Evolutionary conservation across 495 filamentous ascomycete species (phyloP), one percentile per base, ranked within the genome.

Genomic region (Neurospora hispaniola): DNA sequence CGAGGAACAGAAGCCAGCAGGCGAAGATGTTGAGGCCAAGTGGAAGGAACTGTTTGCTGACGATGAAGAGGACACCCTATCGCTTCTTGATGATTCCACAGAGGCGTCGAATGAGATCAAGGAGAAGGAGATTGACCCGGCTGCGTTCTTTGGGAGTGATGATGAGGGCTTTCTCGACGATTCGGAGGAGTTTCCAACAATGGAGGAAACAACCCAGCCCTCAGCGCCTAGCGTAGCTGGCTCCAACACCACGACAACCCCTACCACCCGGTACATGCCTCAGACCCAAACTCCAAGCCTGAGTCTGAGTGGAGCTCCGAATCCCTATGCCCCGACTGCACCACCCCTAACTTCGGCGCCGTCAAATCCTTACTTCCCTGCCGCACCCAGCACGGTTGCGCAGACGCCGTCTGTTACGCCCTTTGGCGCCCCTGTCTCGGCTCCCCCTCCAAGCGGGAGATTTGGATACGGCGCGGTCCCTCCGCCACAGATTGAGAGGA

Each of bases 31-130:
- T 8, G 90, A 91, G 68, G 92, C 91, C 3, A 88, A 90, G 74
- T 98, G 96, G 96, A 85, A 93, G 76, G 92, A 90, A 59, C 92
- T 92, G 73, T 85, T 98, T 75, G 91, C 82, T 42, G 91, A 89
- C 48, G 94, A 96, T 75, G 93, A 95, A 71, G 84, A 94, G 54
- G 87, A 91, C 69, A 92, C 92, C 66, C 87, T 90, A 7, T 88
- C 90, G 71, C 77, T 84, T 18, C 76, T 80, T 14, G 78, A 85
- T 18, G 83, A 85, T 16, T 75, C 79, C 18, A 66, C 54, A 0
- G 54, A 66, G 54, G 54, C 54, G 27, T 66, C 54, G 3, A 72
- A 75, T 38, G 72, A 77, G n/a, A 75, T 78, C 8, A 83, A 84
- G 69, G 81, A 84, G 71, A 72, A 84, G 69, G 81, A 84, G 71